Evolutionary conservation across 2,329 filamentous ascomycete species (phyloP).

Genomic region (Penicillium sp.): DNA sequence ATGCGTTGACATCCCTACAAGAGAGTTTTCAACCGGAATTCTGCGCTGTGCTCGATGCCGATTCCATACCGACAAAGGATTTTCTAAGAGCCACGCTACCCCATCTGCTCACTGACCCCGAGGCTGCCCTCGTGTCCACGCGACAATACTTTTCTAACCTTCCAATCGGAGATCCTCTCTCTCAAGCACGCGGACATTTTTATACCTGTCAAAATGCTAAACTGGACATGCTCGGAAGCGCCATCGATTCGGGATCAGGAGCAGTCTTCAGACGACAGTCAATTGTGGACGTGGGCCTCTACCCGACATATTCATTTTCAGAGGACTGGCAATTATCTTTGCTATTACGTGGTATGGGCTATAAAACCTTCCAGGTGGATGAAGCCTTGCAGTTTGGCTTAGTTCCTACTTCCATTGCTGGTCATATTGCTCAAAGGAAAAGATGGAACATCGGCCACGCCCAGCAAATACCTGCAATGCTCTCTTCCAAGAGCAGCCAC

Average conservation of each 20-base stretch:
- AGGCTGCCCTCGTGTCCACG: constrained; percentile 37
- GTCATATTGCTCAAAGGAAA: constrained; percentile 40
- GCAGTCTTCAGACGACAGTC: constrained; percentile 37
- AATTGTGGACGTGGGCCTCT: constrained; percentile 36
- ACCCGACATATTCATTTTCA: constrained; percentile 39
- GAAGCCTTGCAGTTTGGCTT: constrained; percentile 39
- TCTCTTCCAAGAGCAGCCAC: constrained; percentile 8
- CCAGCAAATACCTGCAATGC: constrained; percentile 27
- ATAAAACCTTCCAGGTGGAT: constrained; percentile 34
- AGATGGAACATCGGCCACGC: constrained; percentile 44
- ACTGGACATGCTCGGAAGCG: constrained; percentile 31
- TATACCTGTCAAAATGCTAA: constrained; percentile 39
- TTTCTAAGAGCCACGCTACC: constrained; percentile 43
- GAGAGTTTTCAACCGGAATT: constrained; percentile 31
- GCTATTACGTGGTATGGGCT: constrained; percentile 35
- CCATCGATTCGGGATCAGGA: constrained; percentile 41
- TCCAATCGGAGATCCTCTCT: constrained; percentile 35
- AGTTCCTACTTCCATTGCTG: constrained; percentile 39
- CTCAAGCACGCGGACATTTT: constrained; percentile 36
- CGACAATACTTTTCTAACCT: constrained; percentile 42
- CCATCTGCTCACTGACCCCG: constrained; percentile 34
- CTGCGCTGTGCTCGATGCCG: constrained; percentile 39
- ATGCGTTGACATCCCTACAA: constrained; percentile 33
- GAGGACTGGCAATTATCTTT: constrained; percentile 42
- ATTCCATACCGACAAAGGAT: constrained; percentile 40